Percentiles rank a stretch among this genome's conserved stretches.
phyloP scores from a whole-genome alignment of 306 rosid species.

The Glycine latifolia region DNA sequence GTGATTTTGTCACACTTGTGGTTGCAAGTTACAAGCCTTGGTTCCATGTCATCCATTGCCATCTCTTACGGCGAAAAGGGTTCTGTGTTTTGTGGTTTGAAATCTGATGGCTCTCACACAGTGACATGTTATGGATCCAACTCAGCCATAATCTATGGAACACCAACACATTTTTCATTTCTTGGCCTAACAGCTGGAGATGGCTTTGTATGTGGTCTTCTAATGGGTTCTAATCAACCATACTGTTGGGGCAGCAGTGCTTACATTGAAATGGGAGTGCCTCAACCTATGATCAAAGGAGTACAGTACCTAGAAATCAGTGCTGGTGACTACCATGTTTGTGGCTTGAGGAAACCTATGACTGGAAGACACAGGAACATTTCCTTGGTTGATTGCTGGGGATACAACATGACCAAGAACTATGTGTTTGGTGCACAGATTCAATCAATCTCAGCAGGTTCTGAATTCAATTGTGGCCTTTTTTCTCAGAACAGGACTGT shows the following conservation, averaged over 20 bases:
- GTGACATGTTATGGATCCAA: conserved; percentile 86
- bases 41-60: conserved; percentile 92
- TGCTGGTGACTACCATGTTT: conserved; percentile 95
- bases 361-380: conserved; percentile 63
- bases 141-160: conserved; percentile 78
- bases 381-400: conserved; percentile 94
- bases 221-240: conserved; percentile 77
- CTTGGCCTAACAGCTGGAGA: conserved; percentile 84
- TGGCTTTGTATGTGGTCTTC: conserved; percentile 94
- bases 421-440: conserved; percentile 66
- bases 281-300: conserved; percentile 76
- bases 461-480: conserved; percentile 88
- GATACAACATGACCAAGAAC: conserved; percentile 89
- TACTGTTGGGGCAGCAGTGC: conserved; percentile 94
- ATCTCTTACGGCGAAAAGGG: conserved; percentile 91
- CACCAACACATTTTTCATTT: conserved; percentile 72
- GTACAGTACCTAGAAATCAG: conserved; percentile 81
- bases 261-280: conserved; percentile 83
- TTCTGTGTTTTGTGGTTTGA: conserved; percentile 79
- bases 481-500: conserved; percentile 84
- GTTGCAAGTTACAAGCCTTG: conserved; percentile 66
- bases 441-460: conserved; percentile 83
- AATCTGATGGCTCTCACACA: conserved; percentile 87
- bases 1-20: conserved; percentile 60
- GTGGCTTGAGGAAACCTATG: conserved; percentile 64